A percentile compares a stretch with the other conserved stretches of the same genome.
These are phyloP conservation scores for Auricularia auricula-judae DNA, from an alignment of 768 basidiomycete genomes.

Conservation along the genomic window DNA sequence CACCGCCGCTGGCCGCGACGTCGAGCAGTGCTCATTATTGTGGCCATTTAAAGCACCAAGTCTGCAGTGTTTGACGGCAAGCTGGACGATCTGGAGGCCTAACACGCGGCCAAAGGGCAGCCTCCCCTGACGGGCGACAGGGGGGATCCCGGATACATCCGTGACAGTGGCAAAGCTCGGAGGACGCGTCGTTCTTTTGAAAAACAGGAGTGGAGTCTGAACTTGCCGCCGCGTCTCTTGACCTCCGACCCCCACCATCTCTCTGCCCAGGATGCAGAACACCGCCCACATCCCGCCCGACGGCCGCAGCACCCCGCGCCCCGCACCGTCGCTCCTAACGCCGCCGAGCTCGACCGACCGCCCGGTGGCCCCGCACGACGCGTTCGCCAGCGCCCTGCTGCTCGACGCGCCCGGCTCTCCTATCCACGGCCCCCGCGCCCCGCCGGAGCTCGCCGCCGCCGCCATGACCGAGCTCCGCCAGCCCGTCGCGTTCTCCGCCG, in stretches of 20 bases:
- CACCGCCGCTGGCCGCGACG: too few species aligned
- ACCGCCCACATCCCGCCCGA: neutral
- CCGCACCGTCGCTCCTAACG: neutral
- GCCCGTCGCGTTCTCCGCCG: conserved; percentile 1
- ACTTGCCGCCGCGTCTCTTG: neutral
- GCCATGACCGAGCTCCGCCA: neutral
- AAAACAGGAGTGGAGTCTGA: too few species aligned
- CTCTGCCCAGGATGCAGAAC: neutral
- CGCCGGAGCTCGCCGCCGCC: neutral
- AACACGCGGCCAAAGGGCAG: too few species aligned
- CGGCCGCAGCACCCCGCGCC: neutral
- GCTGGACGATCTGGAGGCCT: too few species aligned
- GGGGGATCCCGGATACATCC: too few species aligned
- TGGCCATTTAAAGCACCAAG: too few species aligned
- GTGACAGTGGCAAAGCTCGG: too few species aligned
- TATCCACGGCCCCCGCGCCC: neutral
- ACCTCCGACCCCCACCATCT: neutral
- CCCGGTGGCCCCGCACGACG: neutral
- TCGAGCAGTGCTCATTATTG: too few species aligned
- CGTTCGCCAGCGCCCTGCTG: neutral
- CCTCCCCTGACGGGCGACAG: too few species aligned
- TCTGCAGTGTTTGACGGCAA: too few species aligned
- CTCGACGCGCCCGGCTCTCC: neutral
- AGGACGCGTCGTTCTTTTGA: too few species aligned
- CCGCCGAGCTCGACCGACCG: neutral